Evolutionary conservation across 176 grass and related monocot genomes (phyloP).

Genomic region (Paspalum notatum): DNA sequence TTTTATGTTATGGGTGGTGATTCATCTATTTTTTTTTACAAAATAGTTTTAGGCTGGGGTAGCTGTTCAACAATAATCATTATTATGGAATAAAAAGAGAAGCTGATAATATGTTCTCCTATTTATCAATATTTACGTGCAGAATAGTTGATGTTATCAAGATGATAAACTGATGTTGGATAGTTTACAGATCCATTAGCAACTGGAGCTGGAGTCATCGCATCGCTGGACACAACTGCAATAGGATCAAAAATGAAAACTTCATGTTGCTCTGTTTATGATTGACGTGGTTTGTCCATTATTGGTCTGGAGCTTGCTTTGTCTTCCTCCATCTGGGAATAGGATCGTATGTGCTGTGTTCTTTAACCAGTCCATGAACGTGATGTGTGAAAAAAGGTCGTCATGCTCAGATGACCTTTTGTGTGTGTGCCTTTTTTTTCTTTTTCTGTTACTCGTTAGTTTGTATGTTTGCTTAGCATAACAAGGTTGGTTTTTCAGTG

Average conservation of each 20-base stretch:
- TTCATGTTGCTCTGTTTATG: background rate
- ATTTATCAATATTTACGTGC: background rate
- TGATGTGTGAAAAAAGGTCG: conserved; percentile 26
- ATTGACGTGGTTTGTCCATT: background rate
- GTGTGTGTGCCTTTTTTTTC: background rate
- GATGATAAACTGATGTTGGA: background rate
- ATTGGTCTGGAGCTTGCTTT: conserved; percentile 23
- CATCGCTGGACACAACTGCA: background rate
- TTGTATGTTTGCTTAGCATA: conserved; percentile 52
- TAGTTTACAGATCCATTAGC: conserved; percentile 43
- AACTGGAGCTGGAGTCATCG: conserved; percentile 20
- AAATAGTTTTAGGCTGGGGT: background rate
- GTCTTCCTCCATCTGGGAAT: background rate
- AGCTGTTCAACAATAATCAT: background rate
- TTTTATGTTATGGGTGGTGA: background rate
- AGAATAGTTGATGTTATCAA: background rate
- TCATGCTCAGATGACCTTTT: conserved; percentile 36
- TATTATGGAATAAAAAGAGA: background rate
- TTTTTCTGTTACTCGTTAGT: background rate
- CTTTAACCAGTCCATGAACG: conserved; percentile 14
- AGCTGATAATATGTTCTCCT: background rate
- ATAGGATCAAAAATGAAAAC: too few species aligned
- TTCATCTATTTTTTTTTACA: background rate
- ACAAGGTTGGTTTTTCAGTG: background rate
- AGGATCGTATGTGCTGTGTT: background rate